Evolutionary conservation across 176 grass and related monocot genomes (phyloP), one percentile per base, ranked within the genome.

Genomic region (Miscanthus lutarioriparius): DNA sequence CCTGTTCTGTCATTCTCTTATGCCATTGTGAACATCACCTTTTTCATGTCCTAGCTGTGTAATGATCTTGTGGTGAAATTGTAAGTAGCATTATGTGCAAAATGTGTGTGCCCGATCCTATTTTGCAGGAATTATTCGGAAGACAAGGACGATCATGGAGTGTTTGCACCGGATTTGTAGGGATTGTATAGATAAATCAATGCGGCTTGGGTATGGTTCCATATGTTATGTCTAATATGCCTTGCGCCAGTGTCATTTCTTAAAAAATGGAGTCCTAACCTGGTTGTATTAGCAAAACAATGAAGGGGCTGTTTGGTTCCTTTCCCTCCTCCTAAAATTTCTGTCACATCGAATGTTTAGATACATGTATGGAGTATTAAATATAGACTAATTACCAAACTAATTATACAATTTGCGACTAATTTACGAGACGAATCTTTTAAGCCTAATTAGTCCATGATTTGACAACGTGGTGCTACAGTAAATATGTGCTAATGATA

Each of bases 161-260:
- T 95, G 93, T 82, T 78, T 95, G 82, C 93, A 95, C 80, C 88
- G 93, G 17, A 92, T 95, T 90, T 95, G 90, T 64, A 90, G 93
- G 84, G 93, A 95, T 44, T 92, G 93, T 79, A 95, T 90, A 77
- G 90, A 95, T 82, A 95, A 92, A 92, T 95, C 93, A 41, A 95
- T 95, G 90, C 74, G 94, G 23, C 91, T 96, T 69, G 91, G 94
- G 94, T 96, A 95, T 88, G 87, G 19, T 41, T 22, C n/a, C 37
- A 61, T 47, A 30, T 30, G 30, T 30, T 30, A 30, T 30, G 30
- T 30, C 30, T 30, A 30, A 30, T 30, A 30, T 30, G 30, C 30
- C 30, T 30, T 30, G 30, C 2, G 30, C 30, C 30, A 30, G 30
- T 30, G 30, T 75, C 39, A 63, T 67, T 85, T 77, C 39, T 27